Conservation (phyloP, 306 rosid species). For the Dalbergia cultrata region DNA sequence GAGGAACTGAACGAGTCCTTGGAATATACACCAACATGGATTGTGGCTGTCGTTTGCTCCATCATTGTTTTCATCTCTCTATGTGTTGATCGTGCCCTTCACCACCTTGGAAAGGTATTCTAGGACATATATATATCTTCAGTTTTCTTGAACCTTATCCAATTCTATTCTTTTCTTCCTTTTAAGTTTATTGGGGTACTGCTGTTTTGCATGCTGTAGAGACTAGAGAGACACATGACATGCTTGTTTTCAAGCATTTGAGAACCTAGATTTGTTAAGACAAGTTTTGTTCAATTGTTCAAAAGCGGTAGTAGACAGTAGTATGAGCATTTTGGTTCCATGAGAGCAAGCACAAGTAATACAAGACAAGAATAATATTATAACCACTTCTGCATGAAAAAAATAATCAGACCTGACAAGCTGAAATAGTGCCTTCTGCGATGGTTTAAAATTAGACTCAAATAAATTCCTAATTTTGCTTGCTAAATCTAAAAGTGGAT, state of each 20-base stretch:
- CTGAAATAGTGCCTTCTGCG: not conserved
- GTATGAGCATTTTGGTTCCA: not conserved
- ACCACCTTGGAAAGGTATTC: conserved; percentile 79
- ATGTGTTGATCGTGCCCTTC: conserved; percentile 76
- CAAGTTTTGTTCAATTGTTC: not conserved
- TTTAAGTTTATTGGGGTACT: not conserved
- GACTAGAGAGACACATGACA: not conserved
- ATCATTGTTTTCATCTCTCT: conserved; percentile 83
- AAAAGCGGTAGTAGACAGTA: not conserved
- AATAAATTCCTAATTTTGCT: not conserved
- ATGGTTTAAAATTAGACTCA: not conserved
- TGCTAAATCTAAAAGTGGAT: not conserved
- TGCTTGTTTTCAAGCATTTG: conserved; percentile 9
- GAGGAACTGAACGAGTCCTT: conserved; percentile 65
- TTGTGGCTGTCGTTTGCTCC: conserved; percentile 80
- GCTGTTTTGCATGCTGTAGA: not conserved
- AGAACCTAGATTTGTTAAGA: conserved; percentile 7
- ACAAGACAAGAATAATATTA: not conserved
- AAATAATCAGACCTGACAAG: conserved; percentile 2
- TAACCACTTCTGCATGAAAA: not conserved
- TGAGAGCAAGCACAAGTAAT: conserved; percentile 10
- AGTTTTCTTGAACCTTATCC: conserved; percentile 6
- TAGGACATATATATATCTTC: not conserved
- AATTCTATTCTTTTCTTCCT: not conserved
- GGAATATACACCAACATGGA: conserved; percentile 93